These are phyloP conservation scores for Lithocarpus polystachyus DNA, from an alignment of 306 rosid species.

Conservation along the genomic window DNA sequence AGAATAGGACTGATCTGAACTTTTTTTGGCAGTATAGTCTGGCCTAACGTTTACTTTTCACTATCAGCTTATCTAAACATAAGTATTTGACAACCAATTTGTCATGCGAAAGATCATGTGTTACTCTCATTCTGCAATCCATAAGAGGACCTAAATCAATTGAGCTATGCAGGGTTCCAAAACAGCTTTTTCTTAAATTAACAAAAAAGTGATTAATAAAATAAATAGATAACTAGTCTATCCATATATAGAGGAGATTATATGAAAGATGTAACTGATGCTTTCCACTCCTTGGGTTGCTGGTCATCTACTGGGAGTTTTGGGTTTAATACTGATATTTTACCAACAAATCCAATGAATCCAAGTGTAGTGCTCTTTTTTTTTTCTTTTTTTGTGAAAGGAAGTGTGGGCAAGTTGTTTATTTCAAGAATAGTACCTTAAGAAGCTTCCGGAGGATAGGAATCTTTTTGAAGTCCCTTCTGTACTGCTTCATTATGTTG, in stretches of 20 bases:
- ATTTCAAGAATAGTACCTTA: slow-evolving; percentile 46
- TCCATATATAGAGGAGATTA: too few relatives aligned
- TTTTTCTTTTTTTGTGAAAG: too few relatives aligned
- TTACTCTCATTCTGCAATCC: neutral
- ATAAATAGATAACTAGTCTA: too few relatives aligned
- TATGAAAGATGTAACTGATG: too few relatives aligned
- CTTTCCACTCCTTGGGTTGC: too few relatives aligned
- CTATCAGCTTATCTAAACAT: neutral
- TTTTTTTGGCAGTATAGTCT: neutral
- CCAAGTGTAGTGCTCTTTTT: too few relatives aligned
- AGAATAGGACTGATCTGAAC: neutral
- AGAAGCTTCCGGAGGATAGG: slow-evolving; percentile 98
- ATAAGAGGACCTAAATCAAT: neutral
- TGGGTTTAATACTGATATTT: too few relatives aligned
- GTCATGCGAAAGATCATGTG: neutral
- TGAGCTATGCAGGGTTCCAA: neutral
- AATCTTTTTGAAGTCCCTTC: slow-evolving; percentile 90
- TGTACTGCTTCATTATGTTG: slow-evolving; percentile 83
- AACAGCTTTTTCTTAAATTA: too few relatives aligned
- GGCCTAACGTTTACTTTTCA: neutral
- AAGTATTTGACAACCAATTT: neutral
- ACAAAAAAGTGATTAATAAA: too few relatives aligned
- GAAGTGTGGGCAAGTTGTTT: too few relatives aligned
- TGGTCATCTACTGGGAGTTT: too few relatives aligned
- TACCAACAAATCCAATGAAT: too few relatives aligned